Evolutionary conservation across 2,329 filamentous ascomycete species (phyloP).

Genomic region (Pestalotiopsis sp.): DNA sequence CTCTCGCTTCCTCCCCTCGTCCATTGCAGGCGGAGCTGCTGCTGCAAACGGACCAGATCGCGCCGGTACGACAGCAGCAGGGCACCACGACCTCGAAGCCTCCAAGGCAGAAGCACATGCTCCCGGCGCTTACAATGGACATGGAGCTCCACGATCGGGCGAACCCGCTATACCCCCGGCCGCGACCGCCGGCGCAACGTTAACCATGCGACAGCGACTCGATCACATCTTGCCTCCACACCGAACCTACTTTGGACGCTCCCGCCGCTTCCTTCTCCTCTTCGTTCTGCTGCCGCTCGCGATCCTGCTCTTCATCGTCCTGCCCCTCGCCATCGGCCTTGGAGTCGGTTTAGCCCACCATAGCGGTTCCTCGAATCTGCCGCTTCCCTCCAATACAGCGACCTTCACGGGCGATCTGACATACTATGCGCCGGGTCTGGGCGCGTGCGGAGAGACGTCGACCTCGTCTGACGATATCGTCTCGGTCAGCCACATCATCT

Average conservation of each 20-base stretch:
- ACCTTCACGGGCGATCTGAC: slow-evolving; percentile 67
- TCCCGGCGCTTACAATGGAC: neutral
- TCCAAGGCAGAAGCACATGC: slow-evolving; percentile 2
- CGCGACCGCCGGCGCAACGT: neutral
- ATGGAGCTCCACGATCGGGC: neutral
- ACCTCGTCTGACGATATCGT: slow-evolving; percentile 60
- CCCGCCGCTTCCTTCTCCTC: slow-evolving; percentile 26
- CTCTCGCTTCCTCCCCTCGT: slow-evolving; percentile 10
- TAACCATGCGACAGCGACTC: slow-evolving; percentile 18
- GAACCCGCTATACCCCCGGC: neutral
- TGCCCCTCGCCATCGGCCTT: slow-evolving; percentile 28
- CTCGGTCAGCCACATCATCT: slow-evolving; percentile 69
- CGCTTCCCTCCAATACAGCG: slow-evolving; percentile 21
- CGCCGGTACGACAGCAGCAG: neutral
- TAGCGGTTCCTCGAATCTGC: slow-evolving; percentile 18
- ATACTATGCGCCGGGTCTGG: slow-evolving; percentile 68
- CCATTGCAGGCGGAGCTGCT: neutral
- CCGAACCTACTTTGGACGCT: slow-evolving; percentile 26
- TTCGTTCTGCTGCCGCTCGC: slow-evolving; percentile 23
- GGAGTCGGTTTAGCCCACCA: slow-evolving; percentile 26
- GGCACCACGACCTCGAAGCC: slow-evolving; percentile 4
- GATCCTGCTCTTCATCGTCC: slow-evolving; percentile 24
- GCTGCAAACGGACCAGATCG: neutral
- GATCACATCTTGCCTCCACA: slow-evolving; percentile 26
- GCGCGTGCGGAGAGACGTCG: slow-evolving; percentile 68